phyloP scores from a whole-genome alignment of 2,329 filamentous ascomycete genomes.

The Cadophora gregata region DNA sequence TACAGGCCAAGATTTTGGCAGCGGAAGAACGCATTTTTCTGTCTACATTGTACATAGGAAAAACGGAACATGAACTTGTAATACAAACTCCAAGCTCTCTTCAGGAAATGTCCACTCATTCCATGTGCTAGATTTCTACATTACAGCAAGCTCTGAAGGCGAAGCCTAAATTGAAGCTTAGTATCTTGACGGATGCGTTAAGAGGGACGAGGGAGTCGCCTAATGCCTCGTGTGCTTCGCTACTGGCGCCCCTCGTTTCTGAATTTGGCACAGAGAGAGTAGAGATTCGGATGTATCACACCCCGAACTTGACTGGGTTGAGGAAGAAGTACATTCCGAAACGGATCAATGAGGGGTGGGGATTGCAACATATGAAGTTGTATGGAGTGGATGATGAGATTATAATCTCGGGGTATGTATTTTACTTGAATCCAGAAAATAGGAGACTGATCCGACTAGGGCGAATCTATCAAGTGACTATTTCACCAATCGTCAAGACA shows the following conservation, averaged over 20 bases:
- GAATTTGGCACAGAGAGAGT: slow-evolving; percentile 87
- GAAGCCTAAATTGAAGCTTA: slow-evolving; percentile 80
- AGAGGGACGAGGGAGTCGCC: slow-evolving; percentile 92
- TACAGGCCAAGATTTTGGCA: slow-evolving; percentile 77
- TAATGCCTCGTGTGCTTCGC: slow-evolving; percentile 82
- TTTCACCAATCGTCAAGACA: slow-evolving; percentile 93
- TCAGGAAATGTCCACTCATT: slow-evolving; percentile 21
- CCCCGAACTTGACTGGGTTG: slow-evolving; percentile 88
- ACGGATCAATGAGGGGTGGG: slow-evolving; percentile 97
- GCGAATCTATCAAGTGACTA: slow-evolving; percentile 94
- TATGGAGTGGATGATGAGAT: slow-evolving; percentile 96
- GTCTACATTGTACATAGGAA: slow-evolving; percentile 96
- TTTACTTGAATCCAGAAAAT: background rate
- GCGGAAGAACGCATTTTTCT: slow-evolving; percentile 85
- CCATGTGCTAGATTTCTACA: slow-evolving; percentile 66
- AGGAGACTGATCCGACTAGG: slow-evolving; percentile 44
- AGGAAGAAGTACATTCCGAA: slow-evolving; percentile 84
- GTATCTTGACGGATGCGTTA: slow-evolving; percentile 88
- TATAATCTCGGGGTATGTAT: slow-evolving; percentile 80
- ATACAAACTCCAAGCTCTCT: slow-evolving; percentile 29
- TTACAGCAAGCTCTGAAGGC: slow-evolving; percentile 75
- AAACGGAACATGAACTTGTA: slow-evolving; percentile 85
- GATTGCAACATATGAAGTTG: slow-evolving; percentile 97
- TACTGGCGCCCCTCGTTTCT: slow-evolving; percentile 80
- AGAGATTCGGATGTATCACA: slow-evolving; percentile 97